Evolutionary conservation across 371 early-diverging fungal genomes (phyloP).

Genomic region (Fennellomyces sp.): DNA sequence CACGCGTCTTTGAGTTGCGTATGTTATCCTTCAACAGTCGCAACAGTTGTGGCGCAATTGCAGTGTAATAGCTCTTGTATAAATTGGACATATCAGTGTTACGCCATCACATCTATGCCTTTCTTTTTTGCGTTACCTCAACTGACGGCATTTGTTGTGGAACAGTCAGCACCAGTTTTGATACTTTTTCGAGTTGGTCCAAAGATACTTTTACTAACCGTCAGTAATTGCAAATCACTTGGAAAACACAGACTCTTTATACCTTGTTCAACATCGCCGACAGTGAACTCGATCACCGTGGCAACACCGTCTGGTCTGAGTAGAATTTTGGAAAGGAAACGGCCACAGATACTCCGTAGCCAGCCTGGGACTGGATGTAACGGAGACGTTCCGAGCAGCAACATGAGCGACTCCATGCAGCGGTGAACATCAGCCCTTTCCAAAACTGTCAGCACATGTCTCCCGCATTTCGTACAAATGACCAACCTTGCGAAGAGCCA

Average conservation of each 20-base stretch:
- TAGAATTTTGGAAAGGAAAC: slow-evolving; percentile 66
- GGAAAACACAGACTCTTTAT: too few species aligned
- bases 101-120: neutral
- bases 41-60: slow-evolving; percentile 60
- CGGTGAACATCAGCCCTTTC: slow-evolving; percentile 38
- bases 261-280: slow-evolving; percentile 54
- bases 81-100: neutral
- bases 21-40: slow-evolving; percentile 23
- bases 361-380: slow-evolving; percentile 62
- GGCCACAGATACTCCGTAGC: slow-evolving; percentile 65
- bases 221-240: too few species aligned
- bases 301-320: slow-evolving; percentile 65
- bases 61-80: slow-evolving; percentile 52
- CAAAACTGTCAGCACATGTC: neutral
- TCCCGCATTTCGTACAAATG: neutral
- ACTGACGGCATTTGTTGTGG: slow-evolving; percentile 64
- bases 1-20: slow-evolving; percentile 16
- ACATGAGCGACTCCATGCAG: slow-evolving; percentile 67
- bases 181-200: slow-evolving; percentile 63
- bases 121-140: slow-evolving; percentile 28
- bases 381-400: slow-evolving; percentile 58
- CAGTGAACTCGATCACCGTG: slow-evolving; percentile 65
- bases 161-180: slow-evolving; percentile 67
- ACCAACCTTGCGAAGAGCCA: slow-evolving; percentile 44
- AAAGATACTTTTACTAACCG: too few species aligned